Conservation (phyloP, 148 eudicot genomes). For the Vaccinium myrtillus region DNA sequence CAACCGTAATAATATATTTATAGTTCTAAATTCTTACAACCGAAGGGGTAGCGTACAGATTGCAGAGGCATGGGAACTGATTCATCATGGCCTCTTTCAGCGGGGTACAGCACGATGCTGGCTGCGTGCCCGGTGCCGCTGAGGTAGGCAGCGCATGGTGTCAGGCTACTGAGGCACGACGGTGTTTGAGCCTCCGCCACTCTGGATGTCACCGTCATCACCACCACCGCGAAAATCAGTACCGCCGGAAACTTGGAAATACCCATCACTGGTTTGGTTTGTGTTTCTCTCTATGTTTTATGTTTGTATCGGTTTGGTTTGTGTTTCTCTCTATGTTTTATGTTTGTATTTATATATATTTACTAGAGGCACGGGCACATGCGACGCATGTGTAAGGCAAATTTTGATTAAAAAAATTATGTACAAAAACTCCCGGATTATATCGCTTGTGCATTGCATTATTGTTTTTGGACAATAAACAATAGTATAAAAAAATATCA, state of each 20-base stretch:
- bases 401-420: too few species aligned
- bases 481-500: too few species aligned
- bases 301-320: neutral
- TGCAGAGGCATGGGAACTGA: slow-evolving; percentile 31
- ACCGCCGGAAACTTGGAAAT: neutral
- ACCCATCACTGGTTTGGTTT: slow-evolving; percentile 8
- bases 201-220: neutral
- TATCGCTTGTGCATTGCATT: too few species aligned
- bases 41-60: slow-evolving; percentile 4
- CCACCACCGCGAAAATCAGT: neutral
- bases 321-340: too few species aligned
- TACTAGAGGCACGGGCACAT: too few species aligned
- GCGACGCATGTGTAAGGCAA: too few species aligned
- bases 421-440: too few species aligned
- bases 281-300: neutral
- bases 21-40: too few species aligned
- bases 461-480: too few species aligned
- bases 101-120: slow-evolving; percentile 33
- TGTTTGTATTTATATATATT: too few species aligned
- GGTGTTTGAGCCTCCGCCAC: slow-evolving; percentile 1
- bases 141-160: slow-evolving; percentile 22
- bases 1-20: too few species aligned
- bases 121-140: slow-evolving; percentile 22
- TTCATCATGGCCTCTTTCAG: slow-evolving; percentile 20
- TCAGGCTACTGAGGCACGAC: slow-evolving; percentile 25